Conservation (phyloP, 768 basidiomycete species). For the Trametes meyenii region DNA sequence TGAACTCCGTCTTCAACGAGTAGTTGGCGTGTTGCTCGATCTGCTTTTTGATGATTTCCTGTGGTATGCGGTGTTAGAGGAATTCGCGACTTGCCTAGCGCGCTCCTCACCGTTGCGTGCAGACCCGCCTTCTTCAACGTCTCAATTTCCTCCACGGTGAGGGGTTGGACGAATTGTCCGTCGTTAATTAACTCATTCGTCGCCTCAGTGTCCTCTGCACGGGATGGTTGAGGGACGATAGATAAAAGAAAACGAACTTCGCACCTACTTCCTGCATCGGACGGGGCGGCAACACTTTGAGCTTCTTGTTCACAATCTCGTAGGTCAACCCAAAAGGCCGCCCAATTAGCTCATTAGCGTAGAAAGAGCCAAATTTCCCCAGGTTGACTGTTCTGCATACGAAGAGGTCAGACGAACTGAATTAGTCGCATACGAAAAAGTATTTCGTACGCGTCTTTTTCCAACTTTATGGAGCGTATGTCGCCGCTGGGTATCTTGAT, state of each 20-base stretch:
- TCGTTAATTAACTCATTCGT: conserved; percentile 97
- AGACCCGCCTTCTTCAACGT: conserved; percentile 79
- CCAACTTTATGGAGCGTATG: conserved; percentile 72
- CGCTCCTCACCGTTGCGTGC: conserved; percentile 59
- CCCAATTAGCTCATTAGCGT: conserved; percentile 73
- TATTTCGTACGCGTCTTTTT: conserved; percentile 65
- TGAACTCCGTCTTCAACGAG: conserved; percentile 94
- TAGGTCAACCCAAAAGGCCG: conserved; percentile 89
- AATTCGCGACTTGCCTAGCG: neutral
- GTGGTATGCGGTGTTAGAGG: conserved; percentile 15
- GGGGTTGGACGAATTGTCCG: conserved; percentile 78
- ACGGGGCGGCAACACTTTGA: conserved; percentile 62
- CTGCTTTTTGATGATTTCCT: conserved; percentile 96
- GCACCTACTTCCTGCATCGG: conserved; percentile 81
- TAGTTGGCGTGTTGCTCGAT: conserved; percentile 93
- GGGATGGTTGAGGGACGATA: conserved; percentile 9
- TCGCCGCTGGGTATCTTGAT: conserved; percentile 80
- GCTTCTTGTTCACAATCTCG: conserved; percentile 76
- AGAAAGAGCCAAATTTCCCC: conserved; percentile 87
- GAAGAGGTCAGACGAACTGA: conserved; percentile 13
- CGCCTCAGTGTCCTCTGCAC: conserved; percentile 90
- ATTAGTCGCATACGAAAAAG: neutral
- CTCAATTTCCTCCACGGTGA: conserved; percentile 84
- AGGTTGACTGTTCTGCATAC: conserved; percentile 63
- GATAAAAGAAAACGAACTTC: conserved; percentile 27